Conservation (phyloP, 495 filamentous ascomycete species). For the Cairneyella variabilis region DNA sequence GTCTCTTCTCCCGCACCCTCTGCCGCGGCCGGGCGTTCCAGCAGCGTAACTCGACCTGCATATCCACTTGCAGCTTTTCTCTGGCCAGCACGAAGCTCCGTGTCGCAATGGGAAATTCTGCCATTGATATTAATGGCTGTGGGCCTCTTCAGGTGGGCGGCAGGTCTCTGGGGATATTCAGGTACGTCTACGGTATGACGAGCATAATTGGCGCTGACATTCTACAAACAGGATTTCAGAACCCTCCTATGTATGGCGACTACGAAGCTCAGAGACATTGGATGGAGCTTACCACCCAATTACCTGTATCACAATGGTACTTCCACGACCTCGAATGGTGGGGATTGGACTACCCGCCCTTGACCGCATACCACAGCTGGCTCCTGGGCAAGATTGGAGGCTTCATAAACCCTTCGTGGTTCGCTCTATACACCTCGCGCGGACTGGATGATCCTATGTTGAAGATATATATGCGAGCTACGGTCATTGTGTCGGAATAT, state of each 20-base stretch:
- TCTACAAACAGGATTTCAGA: constrained; percentile 56
- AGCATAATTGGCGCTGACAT: neutral
- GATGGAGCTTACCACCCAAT: constrained; percentile 92
- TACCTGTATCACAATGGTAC: constrained; percentile 94
- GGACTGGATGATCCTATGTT: constrained; percentile 72
- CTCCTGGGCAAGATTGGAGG: constrained; percentile 80
- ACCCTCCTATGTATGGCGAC: constrained; percentile 91
- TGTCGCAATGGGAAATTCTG: constrained; percentile 90
- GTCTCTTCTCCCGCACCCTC: constrained; percentile 17
- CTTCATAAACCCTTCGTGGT: constrained; percentile 78
- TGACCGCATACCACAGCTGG: constrained; percentile 99
- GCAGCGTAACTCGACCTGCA: constrained; percentile 34
- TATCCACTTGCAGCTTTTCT: constrained; percentile 90
- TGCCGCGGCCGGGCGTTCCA: constrained; percentile 5
- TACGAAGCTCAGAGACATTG: constrained; percentile 97
- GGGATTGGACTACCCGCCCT: constrained; percentile 94
- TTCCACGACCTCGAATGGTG: constrained; percentile 95
- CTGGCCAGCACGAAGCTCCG: constrained; percentile 78
- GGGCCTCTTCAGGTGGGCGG: constrained; percentile 91
- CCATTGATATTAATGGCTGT: constrained; percentile 83
- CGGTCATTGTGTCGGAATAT: constrained; percentile 86
- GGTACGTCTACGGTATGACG: constrained; percentile 44
- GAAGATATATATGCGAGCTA: constrained; percentile 94
- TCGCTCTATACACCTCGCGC: constrained; percentile 79
- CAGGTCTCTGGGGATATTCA: constrained; percentile 91